phyloP scores from a whole-genome alignment of 805 yeast species.

The Hanseniaspora guilliermondii region DNA sequence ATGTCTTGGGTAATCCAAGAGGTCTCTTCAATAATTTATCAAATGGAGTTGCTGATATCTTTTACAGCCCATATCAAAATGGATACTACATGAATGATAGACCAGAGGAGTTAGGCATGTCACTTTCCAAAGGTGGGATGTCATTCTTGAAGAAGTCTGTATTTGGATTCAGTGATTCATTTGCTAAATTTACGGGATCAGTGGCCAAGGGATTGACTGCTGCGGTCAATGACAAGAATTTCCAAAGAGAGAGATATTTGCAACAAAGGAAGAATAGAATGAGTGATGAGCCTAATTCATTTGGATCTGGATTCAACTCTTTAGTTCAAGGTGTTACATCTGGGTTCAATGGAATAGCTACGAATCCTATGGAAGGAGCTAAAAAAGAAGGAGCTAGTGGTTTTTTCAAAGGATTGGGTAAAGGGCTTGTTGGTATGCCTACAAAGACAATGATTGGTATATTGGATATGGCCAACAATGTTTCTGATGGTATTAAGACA shows the following conservation, averaged over 20 bases:
- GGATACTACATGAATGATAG: conserved; percentile 89
- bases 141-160: conserved; percentile 90
- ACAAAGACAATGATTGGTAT: conserved; percentile 94
- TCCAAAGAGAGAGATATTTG: conserved; percentile 69
- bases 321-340: conserved; percentile 75
- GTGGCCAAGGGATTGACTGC: conserved; percentile 87
- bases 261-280: conserved; percentile 69
- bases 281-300: conserved; percentile 71
- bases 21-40: conserved; percentile 86
- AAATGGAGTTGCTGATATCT: conserved; percentile 91
- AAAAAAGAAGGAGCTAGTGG: conserved; percentile 81
- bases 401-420: conserved; percentile 85
- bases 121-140: conserved; percentile 89
- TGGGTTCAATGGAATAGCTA: conserved; percentile 81
- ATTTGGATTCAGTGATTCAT: conserved; percentile 86
- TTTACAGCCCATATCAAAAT: conserved; percentile 84
- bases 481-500: conserved; percentile 85
- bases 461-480: conserved; percentile 81
- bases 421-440: conserved; percentile 89
- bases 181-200: conserved; percentile 86
- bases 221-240: conserved; percentile 74
- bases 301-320: conserved; percentile 78
- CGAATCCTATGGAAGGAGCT: conserved; percentile 85
- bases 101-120: conserved; percentile 91
- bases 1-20: conserved; percentile 91